Evolutionary conservation across 805 yeast species (phyloP).

Genomic region (Myxozyma melibiosi): DNA sequence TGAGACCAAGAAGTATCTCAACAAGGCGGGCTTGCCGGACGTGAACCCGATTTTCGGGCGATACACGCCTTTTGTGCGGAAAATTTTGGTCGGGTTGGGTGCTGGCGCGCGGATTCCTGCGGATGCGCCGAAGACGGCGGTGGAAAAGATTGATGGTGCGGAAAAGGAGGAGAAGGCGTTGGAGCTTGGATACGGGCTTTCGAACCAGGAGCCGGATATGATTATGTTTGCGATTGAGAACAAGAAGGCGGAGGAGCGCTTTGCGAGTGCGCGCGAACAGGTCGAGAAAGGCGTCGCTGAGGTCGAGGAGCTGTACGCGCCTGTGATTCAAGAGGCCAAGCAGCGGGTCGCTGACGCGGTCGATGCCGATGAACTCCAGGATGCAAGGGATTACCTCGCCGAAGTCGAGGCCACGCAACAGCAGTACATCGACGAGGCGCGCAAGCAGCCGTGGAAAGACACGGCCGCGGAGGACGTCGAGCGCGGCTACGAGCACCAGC

Average conservation of each 20-base stretch:
- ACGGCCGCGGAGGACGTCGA: neutral
- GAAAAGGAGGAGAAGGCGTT: neutral
- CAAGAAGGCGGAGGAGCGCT: neutral
- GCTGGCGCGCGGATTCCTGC: neutral
- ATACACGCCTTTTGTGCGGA: constrained; percentile 18
- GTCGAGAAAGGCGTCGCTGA: neutral
- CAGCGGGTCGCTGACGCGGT: neutral
- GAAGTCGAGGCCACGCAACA: neutral
- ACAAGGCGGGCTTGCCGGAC: constrained; percentile 3
- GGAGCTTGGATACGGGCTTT: constrained; percentile 20
- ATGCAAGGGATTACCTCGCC: neutral
- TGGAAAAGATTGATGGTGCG: constrained; percentile 5
- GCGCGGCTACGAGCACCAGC: constrained; percentile 44
- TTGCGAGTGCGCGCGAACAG: neutral
- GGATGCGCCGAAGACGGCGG: neutral
- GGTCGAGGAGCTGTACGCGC: neutral
- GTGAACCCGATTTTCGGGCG: constrained; percentile 27
- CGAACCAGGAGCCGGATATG: constrained; percentile 6
- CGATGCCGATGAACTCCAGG: neutral
- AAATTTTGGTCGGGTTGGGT: constrained; percentile 18
- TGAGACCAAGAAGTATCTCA: constrained; percentile 15
- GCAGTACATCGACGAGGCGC: too few species aligned
- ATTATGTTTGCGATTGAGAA: neutral
- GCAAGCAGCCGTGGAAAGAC: too few species aligned
- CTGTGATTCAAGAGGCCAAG: neutral